phyloP scores from a whole-genome alignment of 352 stramenopile species.

The Heterotrichella gracilis region DNA sequence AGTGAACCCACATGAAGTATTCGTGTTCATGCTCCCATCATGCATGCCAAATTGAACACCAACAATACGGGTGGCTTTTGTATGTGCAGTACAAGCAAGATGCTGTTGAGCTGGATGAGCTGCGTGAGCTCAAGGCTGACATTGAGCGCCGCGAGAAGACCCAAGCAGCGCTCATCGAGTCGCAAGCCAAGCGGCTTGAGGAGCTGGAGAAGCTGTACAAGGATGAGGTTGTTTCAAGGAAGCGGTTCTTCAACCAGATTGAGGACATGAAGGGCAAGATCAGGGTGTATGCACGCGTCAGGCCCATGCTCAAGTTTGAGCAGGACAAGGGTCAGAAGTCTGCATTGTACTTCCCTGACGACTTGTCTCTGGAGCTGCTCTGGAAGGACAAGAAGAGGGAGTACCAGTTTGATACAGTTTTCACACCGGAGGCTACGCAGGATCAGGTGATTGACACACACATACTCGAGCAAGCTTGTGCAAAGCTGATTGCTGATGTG shows the following conservation, averaged over 20 bases:
- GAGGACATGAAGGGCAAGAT: constrained; percentile 97
- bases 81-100: too few relatives aligned
- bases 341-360: constrained; percentile 18
- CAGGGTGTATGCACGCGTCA: constrained; percentile 67
- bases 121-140: too few relatives aligned
- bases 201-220: constrained; percentile 36
- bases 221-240: constrained; percentile 38
- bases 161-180: too few relatives aligned
- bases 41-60: too few relatives aligned
- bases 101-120: too few relatives aligned
- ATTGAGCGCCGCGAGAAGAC: too few relatives aligned
- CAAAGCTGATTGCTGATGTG: too few relatives aligned
- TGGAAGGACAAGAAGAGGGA: constrained; percentile 18
- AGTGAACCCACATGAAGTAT: too few relatives aligned
- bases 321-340: constrained; percentile 5
- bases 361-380: constrained; percentile 18
- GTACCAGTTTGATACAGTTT: constrained; percentile 88
- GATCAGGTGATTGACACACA: constrained; percentile 81
- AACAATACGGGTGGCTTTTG: too few relatives aligned
- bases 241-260: constrained; percentile 92
- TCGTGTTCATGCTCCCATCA: too few relatives aligned
- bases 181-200: constrained; percentile 27
- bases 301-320: constrained; percentile 53
- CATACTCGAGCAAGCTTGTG: constrained; percentile 31
- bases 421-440: constrained; percentile 55